These are phyloP conservation scores for Scutellaria minor DNA, from an alignment of 257 asterid genomes.

Conservation along the genomic window DNA sequence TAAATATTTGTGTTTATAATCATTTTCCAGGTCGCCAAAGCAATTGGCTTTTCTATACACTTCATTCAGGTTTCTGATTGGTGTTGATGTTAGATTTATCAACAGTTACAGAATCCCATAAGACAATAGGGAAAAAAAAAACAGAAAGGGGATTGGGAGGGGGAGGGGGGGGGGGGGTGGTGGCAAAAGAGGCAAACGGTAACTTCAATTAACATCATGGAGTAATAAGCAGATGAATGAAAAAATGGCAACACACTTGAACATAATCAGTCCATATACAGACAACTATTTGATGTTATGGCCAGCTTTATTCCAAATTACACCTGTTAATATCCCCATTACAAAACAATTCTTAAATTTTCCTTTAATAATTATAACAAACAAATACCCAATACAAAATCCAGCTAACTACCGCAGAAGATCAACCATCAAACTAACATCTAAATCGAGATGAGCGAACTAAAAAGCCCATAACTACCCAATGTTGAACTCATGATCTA, in stretches of 20 bases:
- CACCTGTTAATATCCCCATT: background rate
- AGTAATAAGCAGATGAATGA: background rate
- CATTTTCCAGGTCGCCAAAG: slow-evolving; percentile 16
- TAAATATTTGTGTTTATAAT: background rate
- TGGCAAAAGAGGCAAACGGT: background rate
- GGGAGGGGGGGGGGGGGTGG: too few species aligned
- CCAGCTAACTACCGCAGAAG: slow-evolving; percentile 12
- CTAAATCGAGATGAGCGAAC: background rate
- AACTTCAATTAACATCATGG: background rate
- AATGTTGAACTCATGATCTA: slow-evolving; percentile 9
- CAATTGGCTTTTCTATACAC: background rate
- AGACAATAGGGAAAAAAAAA: background rate
- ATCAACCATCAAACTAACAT: slow-evolving; percentile 16
- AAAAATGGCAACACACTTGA: background rate
- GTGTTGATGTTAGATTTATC: background rate
- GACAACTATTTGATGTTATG: background rate
- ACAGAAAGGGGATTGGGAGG: too few species aligned
- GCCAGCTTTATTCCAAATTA: slow-evolving; percentile 4
- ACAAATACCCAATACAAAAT: slow-evolving; percentile 4
- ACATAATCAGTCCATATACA: background rate
- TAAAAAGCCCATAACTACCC: slow-evolving; percentile 4
- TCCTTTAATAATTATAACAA: background rate
- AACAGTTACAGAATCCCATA: background rate
- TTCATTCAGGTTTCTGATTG: slow-evolving; percentile 27
- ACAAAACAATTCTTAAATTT: background rate